phyloP scores from a whole-genome alignment of 1,284 basidiomycete genomes.

The Boletus semigastroideus region DNA sequence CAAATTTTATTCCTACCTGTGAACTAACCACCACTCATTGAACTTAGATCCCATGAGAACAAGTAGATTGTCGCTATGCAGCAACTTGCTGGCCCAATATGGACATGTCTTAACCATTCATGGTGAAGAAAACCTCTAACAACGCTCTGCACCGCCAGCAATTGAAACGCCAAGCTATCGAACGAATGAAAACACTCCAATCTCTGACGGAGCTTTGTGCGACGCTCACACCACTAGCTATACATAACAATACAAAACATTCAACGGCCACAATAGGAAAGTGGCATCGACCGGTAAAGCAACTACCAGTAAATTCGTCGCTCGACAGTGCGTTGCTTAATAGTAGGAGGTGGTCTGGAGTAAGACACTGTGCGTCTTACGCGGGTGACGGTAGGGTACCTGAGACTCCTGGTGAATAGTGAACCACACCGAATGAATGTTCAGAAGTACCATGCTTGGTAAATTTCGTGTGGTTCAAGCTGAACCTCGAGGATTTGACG shows the following conservation, averaged over 20 bases:
- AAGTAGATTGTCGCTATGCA: conserved; percentile 3
- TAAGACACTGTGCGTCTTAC: conserved; percentile 68
- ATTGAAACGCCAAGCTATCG: conserved; percentile 15
- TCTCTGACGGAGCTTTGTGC: conserved; percentile 18
- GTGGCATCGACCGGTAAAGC: neutral
- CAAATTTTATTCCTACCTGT: conserved; percentile 4
- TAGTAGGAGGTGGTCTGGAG: conserved; percentile 41
- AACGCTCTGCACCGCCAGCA: conserved; percentile 20
- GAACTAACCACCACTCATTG: neutral
- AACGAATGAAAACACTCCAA: conserved; percentile 17
- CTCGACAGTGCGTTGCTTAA: conserved; percentile 55
- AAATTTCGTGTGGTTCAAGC: conserved; percentile 64
- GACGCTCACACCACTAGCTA: neutral
- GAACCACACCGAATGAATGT: neutral
- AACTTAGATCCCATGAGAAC: neutral
- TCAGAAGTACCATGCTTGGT: conserved; percentile 58
- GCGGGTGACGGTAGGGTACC: conserved; percentile 72
- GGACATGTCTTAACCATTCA: conserved; percentile 11
- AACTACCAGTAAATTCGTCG: conserved; percentile 69
- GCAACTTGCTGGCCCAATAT: conserved; percentile 8
- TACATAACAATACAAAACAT: conserved; percentile 37
- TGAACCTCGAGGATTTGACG: conserved; percentile 79
- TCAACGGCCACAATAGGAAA: conserved; percentile 19
- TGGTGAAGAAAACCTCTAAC: conserved; percentile 5
- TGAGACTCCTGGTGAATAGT: conserved; percentile 24